Base-by-base conservation (phyloP, 2,329 filamentous ascomycete species). In the Fonsecaea erecta region DNA sequence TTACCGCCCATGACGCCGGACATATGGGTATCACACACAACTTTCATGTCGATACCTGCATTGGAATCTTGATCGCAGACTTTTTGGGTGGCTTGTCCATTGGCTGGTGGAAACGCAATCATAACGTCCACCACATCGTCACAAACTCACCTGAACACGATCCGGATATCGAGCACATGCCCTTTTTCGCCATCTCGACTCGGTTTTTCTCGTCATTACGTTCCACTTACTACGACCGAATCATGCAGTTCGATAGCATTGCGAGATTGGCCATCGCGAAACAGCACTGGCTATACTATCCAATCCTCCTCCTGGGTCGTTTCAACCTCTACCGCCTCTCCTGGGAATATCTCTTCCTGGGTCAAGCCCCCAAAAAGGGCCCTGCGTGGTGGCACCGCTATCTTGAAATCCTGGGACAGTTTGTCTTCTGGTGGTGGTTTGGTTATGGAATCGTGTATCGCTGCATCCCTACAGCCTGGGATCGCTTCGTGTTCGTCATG, bases 11-110 rank as follows among this genome's bases (percentile, higher is more conserved):
- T 77, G 95, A 99, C 81, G 92, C 94, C 57, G 93, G 92, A 6
- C 95, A 99, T 77, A 96, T 97, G 90, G 95, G 92, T 70, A 97
- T 99, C 72, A 99, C 95, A 1, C 94, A 98, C 78, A 84, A 89
- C 75, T 98, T 94, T 76, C 88, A 90, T 56, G 79, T 87, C 40
- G 95, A 99, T 77, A 90, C 90, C 1, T 83, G 90, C 55, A 92
- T 99, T 68, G 94, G 92, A 55, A 97, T 98, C 74, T 80, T 96
- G 69, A 90, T 97, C 73, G 93, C 93, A 60, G 90, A 97, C 76
- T 98, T 90, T 72, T 81, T 95, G 21, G 95, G 95, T 40, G 95
- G 95, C 0, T 79, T 99, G 35, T 97, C 92, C 28, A 80, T 97
- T 60, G 92, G 94, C 52, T 99, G 95, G 95, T 99, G 95, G 94